phyloP scores from a whole-genome alignment of 345 rosid species.

The Salix koriyanagi region DNA sequence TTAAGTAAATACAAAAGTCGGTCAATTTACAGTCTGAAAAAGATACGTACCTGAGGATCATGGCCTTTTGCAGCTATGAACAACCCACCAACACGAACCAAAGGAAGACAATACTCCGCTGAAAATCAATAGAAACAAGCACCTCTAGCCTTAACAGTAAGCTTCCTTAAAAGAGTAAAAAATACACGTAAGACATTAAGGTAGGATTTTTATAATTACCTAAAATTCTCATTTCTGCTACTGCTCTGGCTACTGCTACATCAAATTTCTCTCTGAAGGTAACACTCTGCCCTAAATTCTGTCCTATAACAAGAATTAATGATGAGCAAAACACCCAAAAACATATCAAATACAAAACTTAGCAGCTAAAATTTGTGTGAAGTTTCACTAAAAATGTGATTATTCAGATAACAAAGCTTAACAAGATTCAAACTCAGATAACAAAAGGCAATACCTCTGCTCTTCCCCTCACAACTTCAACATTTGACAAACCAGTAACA shows the following conservation, averaged over 20 bases:
- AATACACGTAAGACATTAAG: background rate
- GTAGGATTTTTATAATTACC: conserved; percentile 35
- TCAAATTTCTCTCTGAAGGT: conserved; percentile 75
- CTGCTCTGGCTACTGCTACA: conserved; percentile 93
- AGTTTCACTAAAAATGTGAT: background rate
- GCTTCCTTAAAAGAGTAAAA: conserved; percentile 6
- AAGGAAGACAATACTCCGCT: conserved; percentile 95
- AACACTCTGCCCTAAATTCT: conserved; percentile 63
- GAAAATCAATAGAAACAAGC: conserved; percentile 24
- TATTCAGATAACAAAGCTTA: background rate
- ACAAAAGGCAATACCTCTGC: conserved; percentile 59
- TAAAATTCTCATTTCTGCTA: conserved; percentile 88
- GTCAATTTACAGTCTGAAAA: background rate
- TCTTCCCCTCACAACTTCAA: conserved; percentile 70
- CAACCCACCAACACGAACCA: conserved; percentile 90
- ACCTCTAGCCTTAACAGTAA: conserved; percentile 3
- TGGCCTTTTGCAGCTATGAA: conserved; percentile 96
- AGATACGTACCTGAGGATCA: conserved; percentile 62
- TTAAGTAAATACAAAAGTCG: background rate
- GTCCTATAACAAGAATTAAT: conserved; percentile 37
- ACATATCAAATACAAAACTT: background rate
- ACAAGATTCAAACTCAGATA: background rate
- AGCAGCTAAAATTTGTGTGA: background rate
- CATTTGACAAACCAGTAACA: conserved; percentile 62
- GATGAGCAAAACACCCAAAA: background rate